Evolutionary conservation across 2,329 filamentous ascomycete species (phyloP).

Genomic region (Sclerotinia sclerotiorum): DNA sequence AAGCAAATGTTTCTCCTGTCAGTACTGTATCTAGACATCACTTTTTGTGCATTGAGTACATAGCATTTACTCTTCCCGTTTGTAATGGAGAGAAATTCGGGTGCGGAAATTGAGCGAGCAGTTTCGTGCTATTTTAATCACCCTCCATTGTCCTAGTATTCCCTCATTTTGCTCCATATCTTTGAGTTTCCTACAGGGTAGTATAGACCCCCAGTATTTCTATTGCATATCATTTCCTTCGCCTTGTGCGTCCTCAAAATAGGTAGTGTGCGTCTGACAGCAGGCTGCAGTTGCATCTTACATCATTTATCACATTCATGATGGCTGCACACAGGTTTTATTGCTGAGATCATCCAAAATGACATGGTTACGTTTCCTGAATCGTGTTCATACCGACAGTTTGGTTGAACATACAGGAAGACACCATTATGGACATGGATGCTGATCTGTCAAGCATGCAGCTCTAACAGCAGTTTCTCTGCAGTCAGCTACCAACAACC

Average conservation of each 20-base stretch:
- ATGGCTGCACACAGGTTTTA: not conserved
- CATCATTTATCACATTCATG: not conserved
- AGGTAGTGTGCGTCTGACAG: not conserved
- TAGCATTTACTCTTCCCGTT: too few species aligned
- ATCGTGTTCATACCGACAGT: slow-evolving; percentile 8
- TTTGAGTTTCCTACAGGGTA: not conserved
- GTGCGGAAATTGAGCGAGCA: not conserved
- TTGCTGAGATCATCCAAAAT: not conserved
- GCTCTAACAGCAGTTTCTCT: not conserved
- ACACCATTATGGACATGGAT: not conserved
- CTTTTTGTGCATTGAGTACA: not conserved
- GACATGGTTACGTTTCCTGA: not conserved
- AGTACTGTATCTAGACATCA: not conserved
- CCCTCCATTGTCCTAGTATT: not conserved
- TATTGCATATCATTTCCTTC: not conserved
- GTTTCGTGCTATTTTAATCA: not conserved
- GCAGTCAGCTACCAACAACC: not conserved
- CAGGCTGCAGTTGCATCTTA: not conserved
- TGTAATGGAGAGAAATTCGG: too few species aligned
- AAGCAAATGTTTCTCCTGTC: not conserved
- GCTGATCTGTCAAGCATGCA: not conserved
- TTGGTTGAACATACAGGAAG: not conserved
- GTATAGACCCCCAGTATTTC: not conserved
- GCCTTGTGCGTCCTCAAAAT: not conserved
- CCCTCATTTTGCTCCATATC: not conserved